phyloP scores from a whole-genome alignment of 305 asterid species.

The Ajuga reptans region DNA sequence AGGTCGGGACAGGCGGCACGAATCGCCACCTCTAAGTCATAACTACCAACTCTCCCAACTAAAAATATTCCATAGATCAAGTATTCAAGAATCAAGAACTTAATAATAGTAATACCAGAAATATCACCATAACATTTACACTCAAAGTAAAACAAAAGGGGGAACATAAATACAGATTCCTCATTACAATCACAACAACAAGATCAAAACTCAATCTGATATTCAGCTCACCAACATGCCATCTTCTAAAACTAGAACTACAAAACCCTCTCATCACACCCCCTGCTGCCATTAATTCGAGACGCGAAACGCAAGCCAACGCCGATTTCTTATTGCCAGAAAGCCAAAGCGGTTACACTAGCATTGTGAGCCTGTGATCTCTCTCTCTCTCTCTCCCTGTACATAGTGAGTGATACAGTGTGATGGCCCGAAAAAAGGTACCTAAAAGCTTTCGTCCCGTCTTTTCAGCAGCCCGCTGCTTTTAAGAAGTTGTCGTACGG shows the following conservation, averaged over 20 bases:
- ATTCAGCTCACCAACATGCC: slow-evolving; percentile 1
- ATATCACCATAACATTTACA: slow-evolving; percentile 4
- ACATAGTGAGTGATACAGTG: neutral
- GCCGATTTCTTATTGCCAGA: neutral
- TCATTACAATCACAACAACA: neutral
- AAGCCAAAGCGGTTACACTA: neutral
- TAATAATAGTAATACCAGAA: neutral
- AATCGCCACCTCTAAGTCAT: too few species aligned
- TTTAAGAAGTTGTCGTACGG: slow-evolving; percentile 86
- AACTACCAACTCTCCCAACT: too few species aligned
- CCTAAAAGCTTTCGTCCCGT: neutral
- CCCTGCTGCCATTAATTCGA: neutral
- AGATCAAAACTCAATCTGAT: neutral
- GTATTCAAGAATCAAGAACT: neutral
- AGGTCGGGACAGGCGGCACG: too few species aligned
- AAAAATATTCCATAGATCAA: too few species aligned
- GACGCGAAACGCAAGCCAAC: slow-evolving; percentile 5
- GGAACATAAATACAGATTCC: slow-evolving; percentile 14
- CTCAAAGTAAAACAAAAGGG: neutral
- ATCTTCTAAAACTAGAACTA: slow-evolving; percentile 24
- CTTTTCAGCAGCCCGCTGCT: slow-evolving; percentile 62
- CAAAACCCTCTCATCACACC: slow-evolving; percentile 21
- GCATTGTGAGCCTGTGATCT: neutral
- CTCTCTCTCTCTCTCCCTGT: neutral
- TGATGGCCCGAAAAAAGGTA: neutral